Percentiles rank a stretch among this genome's conserved stretches.
phyloP scores from a whole-genome alignment of 2,329 filamentous ascomycete species.

The Colletotrichum lindemuthianum region DNA sequence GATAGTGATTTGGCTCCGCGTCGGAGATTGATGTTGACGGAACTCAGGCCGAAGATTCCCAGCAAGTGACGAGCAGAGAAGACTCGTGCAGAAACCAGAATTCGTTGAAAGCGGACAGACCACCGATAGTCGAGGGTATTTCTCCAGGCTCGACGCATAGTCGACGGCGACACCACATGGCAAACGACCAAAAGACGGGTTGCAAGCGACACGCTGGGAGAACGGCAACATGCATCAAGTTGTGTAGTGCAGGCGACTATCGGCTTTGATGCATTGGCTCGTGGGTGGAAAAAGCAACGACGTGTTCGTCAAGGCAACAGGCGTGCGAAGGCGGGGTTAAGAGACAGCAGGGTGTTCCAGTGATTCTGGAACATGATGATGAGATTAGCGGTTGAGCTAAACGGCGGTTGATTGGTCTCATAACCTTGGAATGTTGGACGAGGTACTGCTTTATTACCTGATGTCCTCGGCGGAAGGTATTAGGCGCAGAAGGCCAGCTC shows the following conservation, averaged over 20 bases:
- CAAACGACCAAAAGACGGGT: not conserved
- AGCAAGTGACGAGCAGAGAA: no score
- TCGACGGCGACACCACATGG: no score
- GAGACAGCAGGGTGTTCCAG: constrained; percentile 26
- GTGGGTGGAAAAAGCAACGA: not conserved
- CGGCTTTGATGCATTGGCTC: constrained; percentile 16
- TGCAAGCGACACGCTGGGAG: not conserved
- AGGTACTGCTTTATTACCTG: constrained; percentile 15
- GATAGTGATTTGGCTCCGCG: no score
- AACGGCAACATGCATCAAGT: constrained; percentile 4
- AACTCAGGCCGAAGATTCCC: no score
- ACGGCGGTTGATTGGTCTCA: constrained; percentile 14
- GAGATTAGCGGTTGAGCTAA: constrained; percentile 28
- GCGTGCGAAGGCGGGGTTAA: not conserved
- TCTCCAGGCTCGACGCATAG: no score
- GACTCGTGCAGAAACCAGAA: no score
- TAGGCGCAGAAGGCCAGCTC: constrained; percentile 13
- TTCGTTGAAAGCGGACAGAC: no score
- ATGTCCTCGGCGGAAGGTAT: constrained; percentile 11
- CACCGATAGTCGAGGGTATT: no score
- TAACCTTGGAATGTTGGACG: constrained; percentile 10
- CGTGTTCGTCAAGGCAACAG: constrained; percentile 9
- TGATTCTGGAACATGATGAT: constrained; percentile 31
- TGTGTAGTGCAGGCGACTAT: constrained; percentile 15
- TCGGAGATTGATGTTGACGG: no score